Evolutionary conservation across 83 land plant species (phyloP), one percentile per base, ranked within the genome.

Genomic region (Thuja plicata): DNA sequence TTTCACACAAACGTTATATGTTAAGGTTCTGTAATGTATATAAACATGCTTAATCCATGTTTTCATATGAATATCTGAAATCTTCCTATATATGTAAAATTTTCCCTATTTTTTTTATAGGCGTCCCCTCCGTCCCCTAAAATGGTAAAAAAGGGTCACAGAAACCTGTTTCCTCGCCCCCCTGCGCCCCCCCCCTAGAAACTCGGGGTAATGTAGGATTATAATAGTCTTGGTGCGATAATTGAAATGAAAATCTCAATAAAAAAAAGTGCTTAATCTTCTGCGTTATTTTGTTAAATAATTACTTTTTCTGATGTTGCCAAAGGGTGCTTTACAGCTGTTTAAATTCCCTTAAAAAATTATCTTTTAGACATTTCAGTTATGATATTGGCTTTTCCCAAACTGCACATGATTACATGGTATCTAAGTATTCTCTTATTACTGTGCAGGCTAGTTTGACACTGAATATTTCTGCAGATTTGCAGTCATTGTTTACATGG

Each of bases 401-500:
- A 76, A 35, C 3, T 32, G 5, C 38, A 32, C 34, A 16, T 35
- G 9, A 15, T 35, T 76, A 30, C 11, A 24, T 66, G 73, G 4
- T 12, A 76, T 0, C 79, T 76, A 34, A 76, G 38, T 35, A 35
- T 24, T 76, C 79, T 76, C 79, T 76, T 76, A 15, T 13, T 76
- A 34, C 79, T 35, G 17, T 76, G 90, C 89, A 94, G 95, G 92
- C 91, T 62, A 92, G 93, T 89, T 76, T 95, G 92, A 94, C 94
- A 30, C 37, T 94, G 88, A 91, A 94, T 85, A 91, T 95, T 79
- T 90, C 96, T 77, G 96, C 95, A 78, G 93, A 95, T 62, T 88
- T 95, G 17, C 93, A 92, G 55, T 95, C 96, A 17, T n/a, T 95
- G 87, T 95, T 95, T 86, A 95, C 96, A 54, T 95, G 95, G 96